Percentiles rank a stretch among this genome's conserved stretches.
Conservation (phyloP, 2,329 filamentous ascomycete genomes). For the Aurifilum marmelostoma region DNA sequence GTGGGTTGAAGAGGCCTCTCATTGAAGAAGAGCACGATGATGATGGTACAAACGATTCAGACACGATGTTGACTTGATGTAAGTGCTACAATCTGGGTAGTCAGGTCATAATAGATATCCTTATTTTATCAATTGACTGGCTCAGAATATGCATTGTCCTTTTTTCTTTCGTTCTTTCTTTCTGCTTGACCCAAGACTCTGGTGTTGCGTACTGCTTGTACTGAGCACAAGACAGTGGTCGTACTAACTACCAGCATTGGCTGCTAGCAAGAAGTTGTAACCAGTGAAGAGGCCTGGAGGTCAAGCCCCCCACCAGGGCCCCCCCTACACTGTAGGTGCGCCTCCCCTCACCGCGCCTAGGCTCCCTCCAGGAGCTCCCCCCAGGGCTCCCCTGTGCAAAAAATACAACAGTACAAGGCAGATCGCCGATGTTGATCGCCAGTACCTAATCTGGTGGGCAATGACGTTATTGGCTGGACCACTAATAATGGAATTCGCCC, state of each 20-base stretch:
- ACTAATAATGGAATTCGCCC: background rate
- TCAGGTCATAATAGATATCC: no score
- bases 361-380: no score
- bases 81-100: no score
- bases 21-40: background rate
- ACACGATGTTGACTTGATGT: background rate
- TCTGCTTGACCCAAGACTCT: no score
- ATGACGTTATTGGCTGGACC: constrained; percentile 9
- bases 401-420: background rate
- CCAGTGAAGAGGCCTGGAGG: background rate
- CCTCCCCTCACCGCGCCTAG: background rate
- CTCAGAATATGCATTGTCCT: no score
- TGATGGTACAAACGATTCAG: background rate
- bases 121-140: no score
- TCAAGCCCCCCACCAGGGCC: no score
- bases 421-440: constrained; percentile 13
- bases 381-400: background rate
- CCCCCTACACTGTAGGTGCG: no score
- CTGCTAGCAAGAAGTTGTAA: background rate
- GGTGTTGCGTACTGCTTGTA: no score
- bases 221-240: no score
- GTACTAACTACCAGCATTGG: background rate
- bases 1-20: background rate
- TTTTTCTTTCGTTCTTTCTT: no score
- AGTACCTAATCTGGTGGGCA: background rate